Conservation (phyloP, 495 filamentous ascomycete genomes). For the Penicillium flavigenum region DNA sequence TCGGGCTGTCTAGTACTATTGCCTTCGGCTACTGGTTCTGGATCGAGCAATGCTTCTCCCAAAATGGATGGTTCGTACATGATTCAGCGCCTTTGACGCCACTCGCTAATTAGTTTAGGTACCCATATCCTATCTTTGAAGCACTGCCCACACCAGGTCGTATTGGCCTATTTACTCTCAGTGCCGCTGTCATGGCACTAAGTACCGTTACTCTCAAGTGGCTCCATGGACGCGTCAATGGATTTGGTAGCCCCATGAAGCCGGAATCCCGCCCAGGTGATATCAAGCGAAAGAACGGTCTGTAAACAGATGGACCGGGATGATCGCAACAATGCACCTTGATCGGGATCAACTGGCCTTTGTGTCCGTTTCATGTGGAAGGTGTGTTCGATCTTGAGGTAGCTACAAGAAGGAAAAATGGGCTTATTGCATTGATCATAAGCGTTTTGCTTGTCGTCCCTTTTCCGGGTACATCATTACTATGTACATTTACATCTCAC, state of each 20-base stretch:
- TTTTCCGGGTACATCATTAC: neutral
- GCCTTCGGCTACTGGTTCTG: conserved; percentile 84
- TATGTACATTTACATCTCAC: neutral
- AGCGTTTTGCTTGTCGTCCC: neutral
- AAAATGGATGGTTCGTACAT: conserved; percentile 67
- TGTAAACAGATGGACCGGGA: conserved; percentile 12
- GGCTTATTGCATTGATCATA: neutral
- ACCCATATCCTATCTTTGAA: conserved; percentile 84
- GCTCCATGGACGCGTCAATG: conserved; percentile 70
- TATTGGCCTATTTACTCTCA: conserved; percentile 63
- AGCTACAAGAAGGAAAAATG: neutral
- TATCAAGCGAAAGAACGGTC: conserved; percentile 29
- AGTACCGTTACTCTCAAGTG: conserved; percentile 66
- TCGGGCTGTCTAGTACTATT: conserved; percentile 60
- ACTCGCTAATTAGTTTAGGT: conserved; percentile 49
- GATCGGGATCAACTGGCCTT: neutral
- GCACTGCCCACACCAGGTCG: conserved; percentile 60
- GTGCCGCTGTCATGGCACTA: conserved; percentile 67
- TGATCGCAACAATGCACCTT: neutral
- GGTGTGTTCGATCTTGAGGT: neutral
- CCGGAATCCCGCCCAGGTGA: conserved; percentile 34
- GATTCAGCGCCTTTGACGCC: conserved; percentile 12
- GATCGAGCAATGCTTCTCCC: conserved; percentile 74
- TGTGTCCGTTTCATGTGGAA: neutral
- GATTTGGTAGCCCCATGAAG: conserved; percentile 37